Base-by-base conservation (phyloP, 441 rosid genomes). In the Adansonia gregorii region DNA sequence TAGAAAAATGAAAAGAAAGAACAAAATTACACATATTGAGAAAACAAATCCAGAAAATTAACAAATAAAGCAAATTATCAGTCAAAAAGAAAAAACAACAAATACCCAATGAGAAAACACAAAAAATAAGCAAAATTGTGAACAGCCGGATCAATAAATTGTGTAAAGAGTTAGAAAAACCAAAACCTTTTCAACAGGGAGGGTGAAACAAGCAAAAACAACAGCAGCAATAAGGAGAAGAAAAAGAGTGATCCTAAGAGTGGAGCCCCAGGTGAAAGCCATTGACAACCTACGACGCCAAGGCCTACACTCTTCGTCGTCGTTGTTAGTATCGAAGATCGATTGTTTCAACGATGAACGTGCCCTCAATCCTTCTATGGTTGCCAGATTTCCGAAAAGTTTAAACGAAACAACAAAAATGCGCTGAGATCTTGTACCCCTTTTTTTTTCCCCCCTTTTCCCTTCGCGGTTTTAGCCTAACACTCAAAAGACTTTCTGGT, bases 161-260 rank as follows among this genome's bases (percentile, higher is more conserved):
- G 73, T 35, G 75, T 12, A 31, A 71, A 77, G 17, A 41, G 12
- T 14, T 59, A 76, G 39, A 41, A 74, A 68, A 65, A 69, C 0
- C 52, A 39, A 39, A 39, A 96, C 99, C 97, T 96, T 86, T 76
- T 96, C 97, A 5, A 96, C 91, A 65, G 98, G 98, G 76, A 94
- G 96, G 74, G 98, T 91, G 86, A 86, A 92, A 72, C 89, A 93
- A 80, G 98, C 99, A 76, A 86, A 80, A 84, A 89, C 80, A 74
- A 84, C 88, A 67, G 94, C 93, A 76, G 91, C 89, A n/a, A 91
- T 7, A 74, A 96, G 95, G 48, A 88, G 76, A 41, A 91, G 76
- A 60, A 96, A 89, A 72, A 96, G 86, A 41, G 89, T 78, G 80
- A 94, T 79, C 78, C 97, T 83, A 65, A 93, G 82, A 80, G 91